Evolutionary conservation across 768 basidiomycete genomes (phyloP).

Genomic region (Pholiota molesta): DNA sequence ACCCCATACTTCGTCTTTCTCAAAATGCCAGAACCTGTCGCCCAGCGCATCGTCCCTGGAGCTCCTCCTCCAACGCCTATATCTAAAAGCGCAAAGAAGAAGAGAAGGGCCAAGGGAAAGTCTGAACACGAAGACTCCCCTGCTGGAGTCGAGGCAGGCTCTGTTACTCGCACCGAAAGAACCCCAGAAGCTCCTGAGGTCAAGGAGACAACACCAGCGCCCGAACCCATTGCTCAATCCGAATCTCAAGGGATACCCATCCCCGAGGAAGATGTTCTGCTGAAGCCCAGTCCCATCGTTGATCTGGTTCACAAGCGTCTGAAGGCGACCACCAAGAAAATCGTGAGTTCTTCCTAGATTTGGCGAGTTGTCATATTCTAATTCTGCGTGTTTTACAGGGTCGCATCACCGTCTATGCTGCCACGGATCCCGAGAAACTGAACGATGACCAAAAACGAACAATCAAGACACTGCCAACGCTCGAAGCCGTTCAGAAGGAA

Average conservation of each 20-base stretch:
- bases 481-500: constrained; percentile 83
- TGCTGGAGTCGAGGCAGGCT: constrained; percentile 44
- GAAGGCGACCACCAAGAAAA: constrained; percentile 81
- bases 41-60: constrained; percentile 71
- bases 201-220: constrained; percentile 48
- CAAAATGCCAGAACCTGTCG: constrained; percentile 42
- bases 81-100: constrained; percentile 74
- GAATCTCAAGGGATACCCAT: constrained; percentile 42
- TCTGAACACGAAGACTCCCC: constrained; percentile 50
- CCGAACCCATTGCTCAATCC: constrained; percentile 46
- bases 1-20: constrained; percentile 14
- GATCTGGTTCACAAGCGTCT: constrained; percentile 82
- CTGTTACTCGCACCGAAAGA: constrained; percentile 51
- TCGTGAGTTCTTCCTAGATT: constrained; percentile 49
- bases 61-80: constrained; percentile 65
- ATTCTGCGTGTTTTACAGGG: constrained; percentile 45
- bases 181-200: constrained; percentile 50
- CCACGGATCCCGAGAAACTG: constrained; percentile 68
- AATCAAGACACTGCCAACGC: constrained; percentile 68
- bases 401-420: constrained; percentile 72
- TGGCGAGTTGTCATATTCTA: constrained; percentile 10
- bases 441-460: constrained; percentile 87
- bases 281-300: constrained; percentile 69
- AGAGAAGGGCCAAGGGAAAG: constrained; percentile 52
- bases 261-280: constrained; percentile 46